Base-by-base conservation (phyloP, 1,139 yeast species). In the Candida mesenterica region DNA sequence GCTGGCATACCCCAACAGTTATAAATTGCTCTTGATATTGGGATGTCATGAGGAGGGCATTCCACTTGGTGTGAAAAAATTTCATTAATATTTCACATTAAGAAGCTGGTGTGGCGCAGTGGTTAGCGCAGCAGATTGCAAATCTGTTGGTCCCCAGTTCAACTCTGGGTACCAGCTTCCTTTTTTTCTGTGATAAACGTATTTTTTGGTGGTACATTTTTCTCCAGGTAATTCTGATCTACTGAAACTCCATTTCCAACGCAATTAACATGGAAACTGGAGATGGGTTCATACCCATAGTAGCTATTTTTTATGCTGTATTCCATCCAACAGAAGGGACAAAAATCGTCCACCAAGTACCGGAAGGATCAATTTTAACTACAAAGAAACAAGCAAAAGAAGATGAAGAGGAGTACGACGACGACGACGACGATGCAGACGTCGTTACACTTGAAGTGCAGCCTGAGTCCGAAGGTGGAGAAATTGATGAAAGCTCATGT, bases 251-350 rank as follows among this genome's bases (percentile, higher is more conserved):
- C 7, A 24, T 19, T 19, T 6, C 22, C 9, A 6, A 19, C 9
- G 8, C 9, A 19, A 19, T 3, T 15, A 15, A 24, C 13, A 12
- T 17, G 3, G n/a, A 31, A 12, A 25, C 5, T 19, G 18, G 14
- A 28, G 75, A 70, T 56, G 95, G 95, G 18, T 85, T 87, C 50
- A 81, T 83, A 12, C 95, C 95, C 17, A 89, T 92, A 23, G 72
- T 79, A 40, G 94, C 96, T 2, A 72, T 89, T 31, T 90, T 92
- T 59, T 92, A 88, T 59, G 81, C 97, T 0, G 87, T 87, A 0
- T 92, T 92, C 61, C 97, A 94, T 52, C 97, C 97, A 0, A 85
- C 92, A 0, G 95, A 88, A 51, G 98, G 98, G 2, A 84, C 98
- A 0, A 86, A 89, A 57, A 90, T 92, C n/a, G 76, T 87, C 3